Percentiles rank a stretch among this genome's conserved stretches.
Evolutionary conservation across 352 stramenopile species (phyloP).

Genomic region (Phytophthora cajani): DNA sequence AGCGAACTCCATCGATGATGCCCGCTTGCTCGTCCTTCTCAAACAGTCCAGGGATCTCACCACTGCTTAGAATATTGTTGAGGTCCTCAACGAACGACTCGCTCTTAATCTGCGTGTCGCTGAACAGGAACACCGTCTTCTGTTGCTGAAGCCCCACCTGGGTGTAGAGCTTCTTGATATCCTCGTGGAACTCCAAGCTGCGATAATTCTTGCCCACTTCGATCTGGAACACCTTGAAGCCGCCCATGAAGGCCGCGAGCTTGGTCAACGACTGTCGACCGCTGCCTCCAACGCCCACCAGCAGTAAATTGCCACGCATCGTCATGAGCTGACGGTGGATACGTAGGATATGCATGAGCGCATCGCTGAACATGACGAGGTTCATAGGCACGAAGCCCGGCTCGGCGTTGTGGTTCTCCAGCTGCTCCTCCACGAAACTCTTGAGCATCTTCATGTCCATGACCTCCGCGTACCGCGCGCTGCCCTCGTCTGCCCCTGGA

Average conservation of each 20-base stretch:
- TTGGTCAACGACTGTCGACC: slow-evolving; percentile 90
- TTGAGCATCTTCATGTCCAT: slow-evolving; percentile 90
- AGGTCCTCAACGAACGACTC: slow-evolving; percentile 94
- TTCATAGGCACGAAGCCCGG: slow-evolving; percentile 90
- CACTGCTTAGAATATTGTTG: slow-evolving; percentile 93
- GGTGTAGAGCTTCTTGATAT: slow-evolving; percentile 91
- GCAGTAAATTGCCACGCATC: slow-evolving; percentile 89
- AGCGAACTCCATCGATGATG: slow-evolving; percentile 87
- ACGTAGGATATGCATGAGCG: slow-evolving; percentile 89
- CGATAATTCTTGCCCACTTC: slow-evolving; percentile 96
- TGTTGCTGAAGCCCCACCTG: slow-evolving; percentile 85
- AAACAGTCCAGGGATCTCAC: slow-evolving; percentile 93
- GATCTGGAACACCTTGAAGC: slow-evolving; percentile 92
- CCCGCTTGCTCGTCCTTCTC: slow-evolving; percentile 90
- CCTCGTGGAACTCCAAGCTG: slow-evolving; percentile 91
- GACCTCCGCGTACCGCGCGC: slow-evolving; percentile 76
- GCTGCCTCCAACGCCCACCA: slow-evolving; percentile 93
- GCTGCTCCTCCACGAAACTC: slow-evolving; percentile 89
- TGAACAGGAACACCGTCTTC: slow-evolving; percentile 93
- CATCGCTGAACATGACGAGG: slow-evolving; percentile 92
- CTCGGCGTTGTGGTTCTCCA: slow-evolving; percentile 93
- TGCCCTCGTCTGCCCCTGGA: slow-evolving; percentile 37
- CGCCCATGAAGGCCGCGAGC: slow-evolving; percentile 89
- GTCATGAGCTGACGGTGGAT: slow-evolving; percentile 92
- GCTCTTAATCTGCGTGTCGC: slow-evolving; percentile 95